A percentile compares a stretch with the other conserved stretches of the same genome.
Conservation (phyloP, 805 yeast genomes). For the Danielia oregonensis region DNA sequence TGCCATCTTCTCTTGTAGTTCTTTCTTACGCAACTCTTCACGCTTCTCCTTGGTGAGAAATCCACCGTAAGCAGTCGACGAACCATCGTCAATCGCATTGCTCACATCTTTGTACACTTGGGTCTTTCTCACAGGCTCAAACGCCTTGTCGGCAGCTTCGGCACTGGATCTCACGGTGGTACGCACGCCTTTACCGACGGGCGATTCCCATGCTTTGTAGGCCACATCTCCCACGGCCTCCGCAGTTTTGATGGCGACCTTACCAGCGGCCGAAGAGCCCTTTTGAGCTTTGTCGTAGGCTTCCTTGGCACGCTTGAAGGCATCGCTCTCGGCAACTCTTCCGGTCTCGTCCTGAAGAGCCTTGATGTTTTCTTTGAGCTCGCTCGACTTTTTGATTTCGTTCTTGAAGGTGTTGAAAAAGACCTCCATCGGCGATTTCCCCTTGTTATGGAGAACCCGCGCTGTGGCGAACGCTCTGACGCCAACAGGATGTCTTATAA, state of each 20-base stretch:
- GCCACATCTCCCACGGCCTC: conserved; percentile 90
- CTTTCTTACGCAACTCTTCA: conserved; percentile 54
- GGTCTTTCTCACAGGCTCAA: conserved; percentile 92
- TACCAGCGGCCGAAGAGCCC: conserved; percentile 60
- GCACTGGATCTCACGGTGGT: conserved; percentile 79
- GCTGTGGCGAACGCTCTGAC: conserved; percentile 11
- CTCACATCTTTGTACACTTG: conserved; percentile 84
- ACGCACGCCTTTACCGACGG: conserved; percentile 86
- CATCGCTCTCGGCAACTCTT: conserved; percentile 87
- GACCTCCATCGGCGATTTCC: conserved; percentile 79
- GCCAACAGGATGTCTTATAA: conserved; percentile 7
- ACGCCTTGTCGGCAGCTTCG: conserved; percentile 78
- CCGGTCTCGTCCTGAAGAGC: conserved; percentile 96
- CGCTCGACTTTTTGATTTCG: conserved; percentile 89
- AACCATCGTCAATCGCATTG: conserved; percentile 89
- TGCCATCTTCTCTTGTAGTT: conserved; percentile 50
- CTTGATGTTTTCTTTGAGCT: conserved; percentile 87
- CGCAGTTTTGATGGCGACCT: conserved; percentile 85
- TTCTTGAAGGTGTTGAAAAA: conserved; percentile 86
- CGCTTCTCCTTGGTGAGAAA: conserved; percentile 83
- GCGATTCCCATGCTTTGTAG: conserved; percentile 91
- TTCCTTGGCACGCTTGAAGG: conserved; percentile 87
- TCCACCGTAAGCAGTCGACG: conserved; percentile 86
- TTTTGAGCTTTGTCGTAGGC: conserved; percentile 86
- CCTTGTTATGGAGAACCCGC: conserved; percentile 9